These are phyloP conservation scores for Sclerotinia subarctica DNA, from an alignment of 2,329 filamentous ascomycete genomes.

Conservation along the genomic window DNA sequence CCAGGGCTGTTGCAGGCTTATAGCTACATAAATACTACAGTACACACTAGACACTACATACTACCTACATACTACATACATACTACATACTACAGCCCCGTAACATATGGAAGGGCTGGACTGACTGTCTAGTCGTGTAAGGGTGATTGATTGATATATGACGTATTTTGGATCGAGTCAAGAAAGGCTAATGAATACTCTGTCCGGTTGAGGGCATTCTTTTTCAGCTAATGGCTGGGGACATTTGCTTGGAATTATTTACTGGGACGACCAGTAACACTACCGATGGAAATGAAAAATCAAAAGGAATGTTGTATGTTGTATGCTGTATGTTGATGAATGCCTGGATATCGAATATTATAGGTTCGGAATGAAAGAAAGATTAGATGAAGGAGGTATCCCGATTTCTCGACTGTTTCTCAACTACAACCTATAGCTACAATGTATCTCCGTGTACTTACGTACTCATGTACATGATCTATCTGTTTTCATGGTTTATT, in stretches of 20 bases:
- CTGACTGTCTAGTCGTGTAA: background rate
- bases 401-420: background rate
- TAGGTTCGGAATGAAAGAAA: slow-evolving; percentile 5
- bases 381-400: slow-evolving; percentile 2
- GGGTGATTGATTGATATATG: background rate
- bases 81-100: too few species aligned
- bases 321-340: background rate
- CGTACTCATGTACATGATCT: background rate
- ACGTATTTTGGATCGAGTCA: slow-evolving; percentile 6
- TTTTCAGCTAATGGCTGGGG: background rate
- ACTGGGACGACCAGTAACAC: background rate
- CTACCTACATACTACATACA: too few species aligned
- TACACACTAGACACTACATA: too few species aligned
- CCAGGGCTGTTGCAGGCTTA: background rate
- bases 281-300: background rate
- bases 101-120: background rate
- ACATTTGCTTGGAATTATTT: background rate
- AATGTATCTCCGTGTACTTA: background rate
- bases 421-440: background rate
- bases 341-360: background rate
- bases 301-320: background rate
- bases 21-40: too few species aligned
- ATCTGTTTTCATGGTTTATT: background rate
- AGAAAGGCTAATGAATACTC: too few species aligned
- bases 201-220: slow-evolving; percentile 8